These are phyloP conservation scores for Casuarina cunninghamiana DNA, from an alignment of 306 rosid species.

Conservation along the genomic window DNA sequence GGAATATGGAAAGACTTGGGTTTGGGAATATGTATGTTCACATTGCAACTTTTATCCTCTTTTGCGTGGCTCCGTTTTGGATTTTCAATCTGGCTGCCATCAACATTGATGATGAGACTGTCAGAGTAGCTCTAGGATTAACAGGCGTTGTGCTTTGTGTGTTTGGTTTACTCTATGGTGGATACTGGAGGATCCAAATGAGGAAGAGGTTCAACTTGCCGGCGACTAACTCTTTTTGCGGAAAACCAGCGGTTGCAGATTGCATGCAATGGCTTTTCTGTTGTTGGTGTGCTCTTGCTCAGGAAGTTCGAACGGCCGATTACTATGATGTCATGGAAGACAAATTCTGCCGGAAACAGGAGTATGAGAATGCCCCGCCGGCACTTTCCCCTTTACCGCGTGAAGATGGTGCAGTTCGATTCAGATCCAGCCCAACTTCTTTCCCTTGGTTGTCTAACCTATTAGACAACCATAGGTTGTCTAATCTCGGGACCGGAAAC, in stretches of 20 bases:
- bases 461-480: constrained; percentile 30
- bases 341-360: constrained; percentile 27
- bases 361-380: neutral
- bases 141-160: constrained; percentile 40
- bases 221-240: constrained; percentile 36
- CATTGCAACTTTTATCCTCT: constrained; percentile 42
- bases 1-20: constrained; percentile 55
- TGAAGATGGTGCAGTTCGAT: constrained; percentile 34
- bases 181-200: constrained; percentile 65
- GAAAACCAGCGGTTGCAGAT: constrained; percentile 44
- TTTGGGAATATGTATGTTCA: constrained; percentile 61
- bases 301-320: constrained; percentile 54
- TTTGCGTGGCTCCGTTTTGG: constrained; percentile 54
- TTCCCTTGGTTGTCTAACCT: too few species aligned
- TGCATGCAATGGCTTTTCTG: constrained; percentile 56
- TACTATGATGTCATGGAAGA: constrained; percentile 39
- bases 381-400: constrained; percentile 38
- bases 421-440: constrained; percentile 25
- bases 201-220: constrained; percentile 51
- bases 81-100: constrained; percentile 50
- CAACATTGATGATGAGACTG: constrained; percentile 37
- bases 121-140: constrained; percentile 33
- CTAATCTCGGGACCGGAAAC: constrained; percentile 24
- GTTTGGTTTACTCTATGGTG: constrained; percentile 57
- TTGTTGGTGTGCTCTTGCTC: constrained; percentile 64